phyloP scores from a whole-genome alignment of 257 asterid species.

The Solanum etuberosum region DNA sequence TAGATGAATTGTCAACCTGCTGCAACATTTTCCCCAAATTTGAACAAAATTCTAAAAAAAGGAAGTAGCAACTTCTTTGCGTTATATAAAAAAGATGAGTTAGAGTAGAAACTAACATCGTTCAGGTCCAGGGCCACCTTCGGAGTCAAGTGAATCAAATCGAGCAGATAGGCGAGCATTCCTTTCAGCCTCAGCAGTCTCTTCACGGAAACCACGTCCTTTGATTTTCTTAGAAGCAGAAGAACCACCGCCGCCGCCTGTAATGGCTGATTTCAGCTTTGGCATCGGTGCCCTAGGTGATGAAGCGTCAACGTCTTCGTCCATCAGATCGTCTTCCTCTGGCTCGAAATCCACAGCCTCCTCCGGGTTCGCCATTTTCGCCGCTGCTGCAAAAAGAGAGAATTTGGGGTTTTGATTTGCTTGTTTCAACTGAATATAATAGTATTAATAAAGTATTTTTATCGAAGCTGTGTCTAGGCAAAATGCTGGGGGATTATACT shows the following conservation, averaged over 20 bases:
- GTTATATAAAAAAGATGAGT: background rate
- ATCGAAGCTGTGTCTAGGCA: background rate
- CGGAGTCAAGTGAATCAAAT: constrained; percentile 69
- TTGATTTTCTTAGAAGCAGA: constrained; percentile 77
- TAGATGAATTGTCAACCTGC: background rate
- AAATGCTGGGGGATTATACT: background rate
- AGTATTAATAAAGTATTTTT: background rate
- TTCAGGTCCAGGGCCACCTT: constrained; percentile 95
- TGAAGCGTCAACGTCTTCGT: constrained; percentile 57
- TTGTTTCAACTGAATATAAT: background rate
- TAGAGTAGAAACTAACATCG: constrained; percentile 45
- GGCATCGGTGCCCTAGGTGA: constrained; percentile 44
- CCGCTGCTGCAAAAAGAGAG: background rate
- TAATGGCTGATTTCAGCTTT: constrained; percentile 75
- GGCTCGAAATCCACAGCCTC: constrained; percentile 92
- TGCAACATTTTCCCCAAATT: background rate
- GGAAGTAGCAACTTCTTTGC: background rate
- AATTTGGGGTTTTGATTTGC: background rate
- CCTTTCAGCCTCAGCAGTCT: constrained; percentile 76
- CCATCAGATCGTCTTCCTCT: constrained; percentile 98
- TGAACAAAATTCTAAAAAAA: background rate
- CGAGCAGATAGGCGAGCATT: constrained; percentile 82
- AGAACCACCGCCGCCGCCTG: constrained; percentile 29
- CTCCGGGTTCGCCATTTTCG: constrained; percentile 71
- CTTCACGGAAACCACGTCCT: constrained; percentile 94